Base-by-base conservation (phyloP, 805 yeast species). In the Candida nemodendra region DNA sequence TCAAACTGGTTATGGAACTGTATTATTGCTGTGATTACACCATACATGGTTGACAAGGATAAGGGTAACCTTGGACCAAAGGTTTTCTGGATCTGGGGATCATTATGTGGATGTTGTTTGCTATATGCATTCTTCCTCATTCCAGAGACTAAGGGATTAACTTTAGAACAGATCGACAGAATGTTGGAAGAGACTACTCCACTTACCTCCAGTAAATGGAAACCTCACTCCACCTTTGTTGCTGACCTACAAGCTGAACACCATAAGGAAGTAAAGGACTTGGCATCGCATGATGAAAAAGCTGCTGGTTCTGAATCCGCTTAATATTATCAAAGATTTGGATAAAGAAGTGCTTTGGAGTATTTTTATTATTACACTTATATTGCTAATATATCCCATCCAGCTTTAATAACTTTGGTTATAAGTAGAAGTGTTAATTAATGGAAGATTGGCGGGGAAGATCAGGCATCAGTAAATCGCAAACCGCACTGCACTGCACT, bases 1-100 rank as follows among this genome's bases (percentile, higher is more conserved):
- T 77, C 89, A 32, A 84, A 85, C 66, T 84, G 93, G 93, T 58
- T 81, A 27, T 81, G 79, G 66, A 84, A 84, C 66, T 83, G 84
- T 61, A 77, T 73, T 18, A 81, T 83, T 60, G 85, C 86, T n/a
- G 81, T 77, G 56, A 80, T 81, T 39, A 84, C 89, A 30, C 87
- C 89, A 32, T 79, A 78, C 59, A 71, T 83, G 62, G 82, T 79
- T 46, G 85, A 79, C 56, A 65, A 71, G 23, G 86, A 84, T 21
- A 54, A 69, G 35, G 81, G 78, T 50, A 79, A 79, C 33, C 66
- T 81, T 41, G 81, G 81, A 11, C 72, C 77, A 36, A 77, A 74
- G 49, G 83, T 81, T 29, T 81, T 81, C 66, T 84, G 80, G 62
- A 76, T 84, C 33, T 84, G 89, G 86, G 90, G 89, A 63, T 43